phyloP scores from a whole-genome alignment of 805 yeast genomes.

The Lachancea thermotolerans region DNA sequence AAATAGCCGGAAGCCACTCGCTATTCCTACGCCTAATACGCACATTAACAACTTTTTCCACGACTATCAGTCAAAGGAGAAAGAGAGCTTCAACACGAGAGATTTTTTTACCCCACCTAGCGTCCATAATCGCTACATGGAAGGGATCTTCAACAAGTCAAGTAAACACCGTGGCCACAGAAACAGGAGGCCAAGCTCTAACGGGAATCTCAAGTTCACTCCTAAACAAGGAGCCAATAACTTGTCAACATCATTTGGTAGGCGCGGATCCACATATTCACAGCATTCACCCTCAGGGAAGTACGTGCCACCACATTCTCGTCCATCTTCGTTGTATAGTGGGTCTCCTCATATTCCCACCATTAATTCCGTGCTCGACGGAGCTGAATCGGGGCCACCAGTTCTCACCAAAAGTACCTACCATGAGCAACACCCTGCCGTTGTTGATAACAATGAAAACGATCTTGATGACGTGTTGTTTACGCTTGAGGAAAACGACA shows the following conservation, averaged over 20 bases:
- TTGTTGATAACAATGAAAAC: constrained; percentile 13
- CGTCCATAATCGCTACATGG: constrained; percentile 64
- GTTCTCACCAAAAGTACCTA: constrained; percentile 33
- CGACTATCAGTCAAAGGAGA: constrained; percentile 26
- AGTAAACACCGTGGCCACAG: constrained; percentile 21
- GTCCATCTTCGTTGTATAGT: constrained; percentile 26
- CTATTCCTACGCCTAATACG: constrained; percentile 53
- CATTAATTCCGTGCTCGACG: constrained; percentile 20
- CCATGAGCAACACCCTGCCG: constrained; percentile 18
- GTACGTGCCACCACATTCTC: constrained; percentile 66
- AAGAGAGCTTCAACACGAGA: constrained; percentile 46
- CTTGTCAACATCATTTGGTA: constrained; percentile 3
- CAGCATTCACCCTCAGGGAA: constrained; percentile 39
- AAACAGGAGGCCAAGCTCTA: constrained; percentile 15
- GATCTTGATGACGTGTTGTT: constrained; percentile 31
- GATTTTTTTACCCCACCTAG: constrained; percentile 78
- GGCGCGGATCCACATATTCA: constrained; percentile 12
- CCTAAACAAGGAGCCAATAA: constrained; percentile 5
- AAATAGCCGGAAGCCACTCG: constrained; percentile 51
- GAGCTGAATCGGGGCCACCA: constrained; percentile 6
- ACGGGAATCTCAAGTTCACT: constrained; percentile 10
- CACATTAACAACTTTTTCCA: constrained; percentile 36
- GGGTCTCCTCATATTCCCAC: constrained; percentile 19
- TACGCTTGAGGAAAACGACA: constrained; percentile 31
- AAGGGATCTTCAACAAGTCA: constrained; percentile 41